Evolutionary conservation across 1,139 yeast genomes (phyloP).

Genomic region (Sporopachydermia cereana): DNA sequence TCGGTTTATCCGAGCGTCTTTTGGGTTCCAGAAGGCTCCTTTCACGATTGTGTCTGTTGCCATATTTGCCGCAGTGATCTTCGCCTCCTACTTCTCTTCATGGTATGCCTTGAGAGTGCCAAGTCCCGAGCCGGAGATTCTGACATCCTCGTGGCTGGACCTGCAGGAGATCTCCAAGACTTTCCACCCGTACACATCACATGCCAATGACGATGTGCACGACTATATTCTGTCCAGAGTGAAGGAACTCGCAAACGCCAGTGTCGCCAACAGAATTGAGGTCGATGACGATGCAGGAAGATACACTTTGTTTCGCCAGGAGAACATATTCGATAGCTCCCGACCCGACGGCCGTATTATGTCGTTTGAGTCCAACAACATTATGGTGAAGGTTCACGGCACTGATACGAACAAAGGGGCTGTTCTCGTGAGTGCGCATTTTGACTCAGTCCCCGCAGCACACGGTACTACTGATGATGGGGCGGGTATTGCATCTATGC

Average conservation of each 20-base stretch:
- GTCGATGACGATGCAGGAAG: constrained; percentile 40
- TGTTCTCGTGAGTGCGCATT: constrained; percentile 72
- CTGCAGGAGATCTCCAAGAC: constrained; percentile 52
- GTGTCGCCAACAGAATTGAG: constrained; percentile 27
- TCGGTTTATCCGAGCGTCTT: constrained; percentile 14
- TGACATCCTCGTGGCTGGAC: constrained; percentile 52
- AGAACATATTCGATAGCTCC: constrained; percentile 32
- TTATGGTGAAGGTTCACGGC: constrained; percentile 65
- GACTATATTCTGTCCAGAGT: constrained; percentile 46
- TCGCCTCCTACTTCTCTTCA: constrained; percentile 10
- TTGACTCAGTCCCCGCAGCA: constrained; percentile 80
- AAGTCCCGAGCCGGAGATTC: constrained; percentile 25
- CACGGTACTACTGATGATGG: constrained; percentile 92
- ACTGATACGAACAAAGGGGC: constrained; percentile 46
- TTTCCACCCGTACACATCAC: constrained; percentile 72
- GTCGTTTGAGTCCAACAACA: constrained; percentile 72
- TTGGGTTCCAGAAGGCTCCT: constrained; percentile 19
- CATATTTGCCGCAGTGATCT: constrained; percentile 12
- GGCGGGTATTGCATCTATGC: constrained; percentile 74
- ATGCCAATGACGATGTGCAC: constrained; percentile 66
- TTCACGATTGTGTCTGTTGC: constrained; percentile 17
- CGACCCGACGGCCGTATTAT: constrained; percentile 34
- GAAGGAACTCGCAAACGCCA: constrained; percentile 19
- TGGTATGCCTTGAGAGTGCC: constrained; percentile 21
- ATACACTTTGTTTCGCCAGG: constrained; percentile 35